Evolutionary conservation across 179 eudicot species (phyloP), one percentile per base, ranked within the genome.

Genomic region (Sideroxylon spinosum): DNA sequence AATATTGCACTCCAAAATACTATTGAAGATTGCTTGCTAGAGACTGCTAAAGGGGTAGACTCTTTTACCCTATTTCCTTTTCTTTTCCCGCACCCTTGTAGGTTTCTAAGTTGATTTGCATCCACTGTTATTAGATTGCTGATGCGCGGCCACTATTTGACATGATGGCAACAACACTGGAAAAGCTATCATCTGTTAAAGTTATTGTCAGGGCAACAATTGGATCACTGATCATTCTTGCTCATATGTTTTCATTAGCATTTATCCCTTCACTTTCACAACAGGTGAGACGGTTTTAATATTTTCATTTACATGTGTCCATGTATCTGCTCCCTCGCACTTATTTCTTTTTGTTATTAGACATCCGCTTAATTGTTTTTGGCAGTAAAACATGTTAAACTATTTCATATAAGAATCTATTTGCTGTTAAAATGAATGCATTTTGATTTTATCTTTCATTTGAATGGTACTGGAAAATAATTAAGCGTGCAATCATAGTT

Each of bases 11-110:
- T 95, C 50, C 99, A 94, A 85, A 87, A 87, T 82, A 86, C 96
- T 49, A 91, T 93, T 57, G 95, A 92, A 79, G 88, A 90, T 76
- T 95, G 98, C 88, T 83, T 95, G 59, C 82, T 94, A 63, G 98
- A 95, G 84, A 86, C 88, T 74, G 98, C 89, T 20, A 94, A 85
- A 87, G 99, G 99, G 91, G 99, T 95, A 84, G 44, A 82, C 79
- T 77, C 25, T 50, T 63, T 62, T 66, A 7, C 9, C 44, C 17
- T 37, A 37, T 56, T 74, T 3, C 4, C 52, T 70, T 52, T 37
- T 44, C 64, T 17, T 32, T 56, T 67, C 10, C 1, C 10, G 3
- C 55, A 2, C 13, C 13, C 26, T 71, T 8, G 28, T 20, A 46
- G 75, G 65, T 23, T 25, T 37, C 44, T 66, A 46, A 68, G 13